Evolutionary conservation across 2,329 filamentous ascomycete genomes (phyloP).

Genomic region (Claviceps purpurea): DNA sequence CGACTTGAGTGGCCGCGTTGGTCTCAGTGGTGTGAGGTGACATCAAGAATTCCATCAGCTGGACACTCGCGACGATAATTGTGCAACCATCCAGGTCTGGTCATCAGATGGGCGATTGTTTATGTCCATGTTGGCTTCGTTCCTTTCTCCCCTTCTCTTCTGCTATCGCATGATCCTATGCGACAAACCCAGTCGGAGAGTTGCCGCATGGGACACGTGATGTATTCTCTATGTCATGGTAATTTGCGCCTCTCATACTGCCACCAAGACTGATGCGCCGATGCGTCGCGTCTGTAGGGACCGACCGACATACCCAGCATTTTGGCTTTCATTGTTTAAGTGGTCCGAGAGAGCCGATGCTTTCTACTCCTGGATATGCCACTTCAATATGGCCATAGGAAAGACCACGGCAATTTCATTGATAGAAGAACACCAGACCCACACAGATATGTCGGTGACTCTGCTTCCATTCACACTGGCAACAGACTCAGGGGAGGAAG

Average conservation of each 20-base stretch:
- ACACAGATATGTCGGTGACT: slow-evolving; percentile 5
- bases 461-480: slow-evolving; percentile 7
- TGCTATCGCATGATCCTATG: slow-evolving; percentile 5
- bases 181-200: not conserved
- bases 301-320: not conserved
- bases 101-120: not conserved
- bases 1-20: not conserved
- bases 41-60: slow-evolving; percentile 2
- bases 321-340: slow-evolving; percentile 1
- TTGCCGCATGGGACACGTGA: slow-evolving; percentile 6
- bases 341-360: not conserved
- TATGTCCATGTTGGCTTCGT: slow-evolving; percentile 2
- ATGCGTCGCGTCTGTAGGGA: slow-evolving; percentile 1
- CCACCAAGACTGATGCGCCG: not conserved
- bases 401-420: slow-evolving; percentile 4
- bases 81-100: not conserved
- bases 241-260: slow-evolving; percentile 1
- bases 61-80: not conserved
- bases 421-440: slow-evolving; percentile 4
- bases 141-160: not conserved
- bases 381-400: slow-evolving; percentile 3
- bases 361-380: not conserved
- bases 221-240: slow-evolving; percentile 5
- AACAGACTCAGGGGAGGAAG: slow-evolving; percentile 1
- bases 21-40: not conserved